Evolutionary conservation across 2,329 filamentous ascomycete species (phyloP).

Genomic region (Metarhizium anisopliae): DNA sequence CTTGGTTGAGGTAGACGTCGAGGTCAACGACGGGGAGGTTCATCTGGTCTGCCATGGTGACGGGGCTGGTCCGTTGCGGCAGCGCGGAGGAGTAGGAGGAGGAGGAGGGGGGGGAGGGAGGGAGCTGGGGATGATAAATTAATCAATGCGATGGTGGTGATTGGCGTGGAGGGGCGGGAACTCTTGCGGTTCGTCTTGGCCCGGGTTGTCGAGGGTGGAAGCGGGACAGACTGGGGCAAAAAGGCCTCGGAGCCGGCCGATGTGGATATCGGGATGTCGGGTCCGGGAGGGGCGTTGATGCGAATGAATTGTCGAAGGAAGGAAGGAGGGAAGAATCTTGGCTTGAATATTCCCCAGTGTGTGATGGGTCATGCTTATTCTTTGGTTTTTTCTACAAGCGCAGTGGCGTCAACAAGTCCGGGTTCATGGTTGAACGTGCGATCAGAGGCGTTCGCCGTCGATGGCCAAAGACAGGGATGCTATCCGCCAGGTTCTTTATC

Average conservation of each 20-base stretch:
- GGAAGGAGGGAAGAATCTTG: no score
- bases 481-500: no score
- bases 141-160: not conserved
- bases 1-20: constrained; percentile 42
- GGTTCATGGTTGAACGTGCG: no score
- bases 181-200: not conserved
- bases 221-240: not conserved
- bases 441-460: no score
- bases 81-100: not conserved
- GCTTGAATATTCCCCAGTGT: no score
- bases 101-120: not conserved
- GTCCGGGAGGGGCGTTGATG: no score
- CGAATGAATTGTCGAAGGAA: no score
- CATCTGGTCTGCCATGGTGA: constrained; percentile 29
- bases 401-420: no score
- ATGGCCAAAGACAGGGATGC: no score
- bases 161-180: not conserved
- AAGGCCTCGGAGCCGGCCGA: constrained; percentile 9
- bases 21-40: constrained; percentile 52
- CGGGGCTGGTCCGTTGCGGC: not conserved
- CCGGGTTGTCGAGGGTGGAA: not conserved
- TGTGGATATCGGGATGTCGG: not conserved
- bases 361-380: no score
- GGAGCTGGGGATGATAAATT: not conserved
- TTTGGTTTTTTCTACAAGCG: no score